Evolutionary conservation across 148 eudicot genomes (phyloP).

Genomic region (Talinum fruticosum): DNA sequence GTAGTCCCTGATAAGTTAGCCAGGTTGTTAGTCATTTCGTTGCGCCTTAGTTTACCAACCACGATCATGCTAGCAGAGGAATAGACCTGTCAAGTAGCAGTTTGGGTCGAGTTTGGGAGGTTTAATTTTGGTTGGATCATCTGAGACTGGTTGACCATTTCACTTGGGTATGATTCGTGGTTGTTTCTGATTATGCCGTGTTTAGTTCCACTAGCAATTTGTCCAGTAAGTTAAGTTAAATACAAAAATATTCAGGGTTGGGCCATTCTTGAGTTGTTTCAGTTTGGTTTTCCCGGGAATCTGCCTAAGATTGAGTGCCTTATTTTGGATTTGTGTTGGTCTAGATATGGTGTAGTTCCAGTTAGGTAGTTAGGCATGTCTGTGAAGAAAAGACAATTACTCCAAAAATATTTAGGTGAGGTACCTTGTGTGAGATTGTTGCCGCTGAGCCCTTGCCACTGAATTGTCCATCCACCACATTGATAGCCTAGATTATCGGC

Average conservation of each 20-base stretch:
- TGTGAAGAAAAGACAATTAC: background rate
- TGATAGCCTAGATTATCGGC: conserved; percentile 35
- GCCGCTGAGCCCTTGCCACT: conserved; percentile 27
- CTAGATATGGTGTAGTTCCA: background rate
- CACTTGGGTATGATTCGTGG: background rate
- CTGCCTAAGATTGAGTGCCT: background rate
- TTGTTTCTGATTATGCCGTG: background rate
- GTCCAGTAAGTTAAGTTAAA: background rate
- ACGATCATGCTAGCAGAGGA: background rate
- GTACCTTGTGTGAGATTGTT: conserved; percentile 29
- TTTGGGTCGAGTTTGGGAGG: background rate
- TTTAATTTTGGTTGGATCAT: background rate
- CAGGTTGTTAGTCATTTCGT: background rate
- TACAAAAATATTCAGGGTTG: background rate
- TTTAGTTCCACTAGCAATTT: background rate
- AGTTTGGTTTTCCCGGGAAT: background rate
- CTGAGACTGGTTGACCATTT: background rate
- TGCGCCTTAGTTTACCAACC: background rate
- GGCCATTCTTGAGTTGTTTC: background rate
- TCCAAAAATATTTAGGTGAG: background rate
- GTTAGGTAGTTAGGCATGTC: background rate
- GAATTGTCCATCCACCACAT: conserved; percentile 37
- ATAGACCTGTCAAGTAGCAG: background rate
- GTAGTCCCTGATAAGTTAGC: conserved; percentile 26
- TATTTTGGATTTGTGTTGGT: background rate